Evolutionary conservation across 805 yeast species (phyloP), one percentile per base, ranked within the genome.

Genomic region (Candida yuanshanica): DNA sequence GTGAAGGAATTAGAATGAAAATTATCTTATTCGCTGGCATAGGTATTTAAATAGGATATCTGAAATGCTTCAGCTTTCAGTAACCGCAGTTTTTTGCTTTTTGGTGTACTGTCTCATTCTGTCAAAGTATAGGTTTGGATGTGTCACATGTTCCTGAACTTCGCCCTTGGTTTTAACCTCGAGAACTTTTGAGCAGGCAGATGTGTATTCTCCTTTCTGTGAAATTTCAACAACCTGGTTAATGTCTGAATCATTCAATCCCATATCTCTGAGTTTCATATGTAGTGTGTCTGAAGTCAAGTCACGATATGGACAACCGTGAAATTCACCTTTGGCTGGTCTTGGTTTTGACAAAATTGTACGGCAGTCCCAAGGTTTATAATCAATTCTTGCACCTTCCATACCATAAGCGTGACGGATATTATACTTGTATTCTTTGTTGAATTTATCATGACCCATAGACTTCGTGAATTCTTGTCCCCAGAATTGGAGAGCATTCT

Each of bases 301-400:
- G 53, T 84, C 91, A 41, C 95, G 69, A 63, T 85, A 93, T 5
- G 98, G 97, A 62, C 98, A 91, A 2, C 99, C 99, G 58, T 91
- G 96, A 44, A 66, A 74, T 50, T 90, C 95, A 33, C 71, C 73
- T 36, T 73, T 69, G 10, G 69, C 67, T 0, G 95, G 89, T 48
- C 80, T 74, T 7, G 88, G 87, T 50, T 81, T 81, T 21, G 78
- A 70, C 43, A 87, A 62, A 33, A 93, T 87, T 2, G 82, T 79
- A 31, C 78, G 75, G 66, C 97, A 93, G 57, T 81, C 84, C 82
- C 83, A 76, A 4, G 98, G 95, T 53, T 77, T 76, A 63, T 88
- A 89, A 52, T 88, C 85, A 53, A 79, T 83, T 45, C 96, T 69
- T 11, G 83, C 82, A 51, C 99, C 99, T 64, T 87, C 96, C 43